These are phyloP conservation scores for Amphirosellinia nigrospora DNA, from an alignment of 495 filamentous ascomycete species.

Conservation along the genomic window DNA sequence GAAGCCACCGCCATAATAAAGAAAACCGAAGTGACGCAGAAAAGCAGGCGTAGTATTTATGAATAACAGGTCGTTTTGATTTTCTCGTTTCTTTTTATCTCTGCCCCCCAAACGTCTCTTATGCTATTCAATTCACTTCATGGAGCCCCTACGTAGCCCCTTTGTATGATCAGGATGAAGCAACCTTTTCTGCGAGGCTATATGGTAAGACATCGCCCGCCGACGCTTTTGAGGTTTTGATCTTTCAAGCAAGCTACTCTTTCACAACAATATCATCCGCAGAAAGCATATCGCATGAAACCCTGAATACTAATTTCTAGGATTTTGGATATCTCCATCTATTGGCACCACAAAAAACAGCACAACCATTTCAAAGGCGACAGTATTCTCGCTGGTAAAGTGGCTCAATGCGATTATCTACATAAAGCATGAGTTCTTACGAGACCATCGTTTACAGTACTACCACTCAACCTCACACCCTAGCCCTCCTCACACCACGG, in stretches of 20 bases:
- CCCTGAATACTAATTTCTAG: too few species aligned
- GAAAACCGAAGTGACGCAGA: slow-evolving; percentile 28
- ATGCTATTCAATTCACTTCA: background rate
- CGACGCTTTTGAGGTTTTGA: background rate
- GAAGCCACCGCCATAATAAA: slow-evolving; percentile 32
- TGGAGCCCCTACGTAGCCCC: background rate
- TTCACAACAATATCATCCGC: background rate
- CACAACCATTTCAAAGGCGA: too few species aligned
- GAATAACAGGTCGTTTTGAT: background rate
- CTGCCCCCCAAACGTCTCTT: too few species aligned
- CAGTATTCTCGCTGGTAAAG: too few species aligned
- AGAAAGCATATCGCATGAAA: background rate
- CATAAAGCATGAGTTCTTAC: background rate
- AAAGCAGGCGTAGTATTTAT: slow-evolving; percentile 29
- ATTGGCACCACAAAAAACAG: too few species aligned
- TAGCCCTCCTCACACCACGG: background rate
- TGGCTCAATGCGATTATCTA: background rate
- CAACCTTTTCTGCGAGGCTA: background rate
- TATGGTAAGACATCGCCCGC: background rate
- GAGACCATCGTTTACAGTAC: background rate
- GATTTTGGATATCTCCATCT: too few species aligned
- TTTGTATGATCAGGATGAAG: background rate
- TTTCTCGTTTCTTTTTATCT: background rate
- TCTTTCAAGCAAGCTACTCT: background rate
- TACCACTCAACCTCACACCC: background rate